phyloP scores from a whole-genome alignment of 129 eudicot genomes.

The Flaveria linearis region DNA sequence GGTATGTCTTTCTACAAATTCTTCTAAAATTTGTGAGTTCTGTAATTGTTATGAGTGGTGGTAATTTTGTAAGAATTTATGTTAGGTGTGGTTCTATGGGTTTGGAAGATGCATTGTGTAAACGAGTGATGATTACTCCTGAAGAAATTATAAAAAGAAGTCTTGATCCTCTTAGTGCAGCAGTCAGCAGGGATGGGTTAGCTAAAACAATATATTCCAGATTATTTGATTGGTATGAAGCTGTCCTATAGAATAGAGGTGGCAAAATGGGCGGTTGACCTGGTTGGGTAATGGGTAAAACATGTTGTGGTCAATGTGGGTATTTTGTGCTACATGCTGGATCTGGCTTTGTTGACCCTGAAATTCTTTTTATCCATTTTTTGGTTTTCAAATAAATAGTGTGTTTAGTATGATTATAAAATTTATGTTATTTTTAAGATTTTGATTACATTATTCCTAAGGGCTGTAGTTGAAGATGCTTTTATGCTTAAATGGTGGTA shows the following conservation, averaged over 20 bases:
- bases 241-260: background rate
- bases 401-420: constrained; percentile 1
- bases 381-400: background rate
- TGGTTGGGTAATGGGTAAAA: constrained; percentile 17
- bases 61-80: constrained; percentile 19
- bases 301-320: constrained; percentile 15
- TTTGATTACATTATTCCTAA: background rate
- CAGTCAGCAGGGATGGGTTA: constrained; percentile 93
- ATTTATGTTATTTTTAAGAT: background rate
- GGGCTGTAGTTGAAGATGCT: background rate
- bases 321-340: background rate
- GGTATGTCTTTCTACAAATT: constrained; percentile 43
- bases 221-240: constrained; percentile 85
- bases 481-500: constrained; percentile 2
- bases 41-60: constrained; percentile 10
- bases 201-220: constrained; percentile 95
- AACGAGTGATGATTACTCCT: constrained; percentile 98
- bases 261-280: background rate
- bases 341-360: background rate
- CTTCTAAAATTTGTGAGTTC: background rate
- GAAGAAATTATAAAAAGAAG: constrained; percentile 96
- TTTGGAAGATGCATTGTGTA: constrained; percentile 89
- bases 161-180: constrained; percentile 96
- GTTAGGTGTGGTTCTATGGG: constrained; percentile 86
- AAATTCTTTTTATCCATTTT: background rate